These are phyloP conservation scores for Hypoxylon sp. DNA, from an alignment of 2,329 filamentous ascomycete genomes.

Conservation along the genomic window DNA sequence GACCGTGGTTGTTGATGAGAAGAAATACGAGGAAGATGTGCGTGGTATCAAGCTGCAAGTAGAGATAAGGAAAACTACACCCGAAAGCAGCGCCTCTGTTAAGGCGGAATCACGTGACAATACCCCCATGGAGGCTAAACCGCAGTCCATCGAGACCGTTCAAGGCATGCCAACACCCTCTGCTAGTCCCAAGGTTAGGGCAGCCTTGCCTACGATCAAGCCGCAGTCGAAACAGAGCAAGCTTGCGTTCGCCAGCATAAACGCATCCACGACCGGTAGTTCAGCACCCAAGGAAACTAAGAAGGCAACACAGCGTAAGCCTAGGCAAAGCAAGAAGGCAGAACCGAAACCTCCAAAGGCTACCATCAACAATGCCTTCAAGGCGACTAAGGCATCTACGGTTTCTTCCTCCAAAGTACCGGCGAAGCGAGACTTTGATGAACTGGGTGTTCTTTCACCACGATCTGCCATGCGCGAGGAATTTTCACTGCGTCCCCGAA, in stretches of 20 bases:
- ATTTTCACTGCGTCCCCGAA: constrained; percentile 52
- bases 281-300: constrained; percentile 56
- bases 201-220: constrained; percentile 58
- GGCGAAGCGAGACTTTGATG: constrained; percentile 49
- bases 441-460: constrained; percentile 28
- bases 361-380: constrained; percentile 53
- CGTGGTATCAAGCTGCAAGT: constrained; percentile 60
- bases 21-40: constrained; percentile 61
- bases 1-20: constrained; percentile 62
- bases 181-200: constrained; percentile 67
- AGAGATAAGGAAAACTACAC: constrained; percentile 56
- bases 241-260: constrained; percentile 60
- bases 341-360: constrained; percentile 58
- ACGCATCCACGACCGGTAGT: constrained; percentile 48
- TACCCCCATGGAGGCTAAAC: constrained; percentile 54
- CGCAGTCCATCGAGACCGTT: constrained; percentile 60
- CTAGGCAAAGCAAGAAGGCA: constrained; percentile 61
- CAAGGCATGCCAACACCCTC: constrained; percentile 71
- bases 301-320: constrained; percentile 54
- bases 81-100: constrained; percentile 36
- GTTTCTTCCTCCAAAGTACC: constrained; percentile 46
- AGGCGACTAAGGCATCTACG: constrained; percentile 49
- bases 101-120: constrained; percentile 49
- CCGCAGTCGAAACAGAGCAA: constrained; percentile 67
- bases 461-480: constrained; percentile 48